A percentile compares a stretch with the other conserved stretches of the same genome.
These are phyloP conservation scores for Mycena epipterygia DNA, from an alignment of 768 basidiomycete genomes.

Conservation along the genomic window DNA sequence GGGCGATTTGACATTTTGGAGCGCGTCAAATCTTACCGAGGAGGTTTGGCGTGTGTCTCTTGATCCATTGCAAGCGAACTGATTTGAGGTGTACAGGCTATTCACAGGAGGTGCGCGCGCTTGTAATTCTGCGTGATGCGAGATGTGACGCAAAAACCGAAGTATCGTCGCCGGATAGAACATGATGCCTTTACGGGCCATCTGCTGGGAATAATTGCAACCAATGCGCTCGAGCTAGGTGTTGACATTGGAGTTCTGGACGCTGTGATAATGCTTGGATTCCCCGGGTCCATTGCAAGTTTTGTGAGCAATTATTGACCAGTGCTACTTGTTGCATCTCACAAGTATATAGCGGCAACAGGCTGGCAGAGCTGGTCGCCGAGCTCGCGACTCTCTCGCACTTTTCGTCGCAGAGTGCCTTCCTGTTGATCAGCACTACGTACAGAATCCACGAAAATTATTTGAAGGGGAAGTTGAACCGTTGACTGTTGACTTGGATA, in stretches of 20 bases:
- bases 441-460: slow-evolving; percentile 76
- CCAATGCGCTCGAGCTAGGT: slow-evolving; percentile 91
- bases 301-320: slow-evolving; percentile 65
- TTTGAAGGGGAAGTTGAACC: slow-evolving; percentile 74
- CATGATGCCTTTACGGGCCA: slow-evolving; percentile 88
- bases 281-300: slow-evolving; percentile 84
- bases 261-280: slow-evolving; percentile 90
- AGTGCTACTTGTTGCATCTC: neutral
- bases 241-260: slow-evolving; percentile 94
- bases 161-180: slow-evolving; percentile 90
- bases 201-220: slow-evolving; percentile 89
- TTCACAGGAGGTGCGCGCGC: slow-evolving; percentile 69
- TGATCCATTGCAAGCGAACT: neutral
- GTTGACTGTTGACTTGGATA: slow-evolving; percentile 80
- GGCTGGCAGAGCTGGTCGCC: slow-evolving; percentile 88
- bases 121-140: neutral
- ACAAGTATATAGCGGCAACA: slow-evolving; percentile 77
- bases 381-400: slow-evolving; percentile 83
- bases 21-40: slow-evolving; percentile 85
- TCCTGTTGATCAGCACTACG: slow-evolving; percentile 83
- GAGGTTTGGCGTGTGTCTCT: slow-evolving; percentile 66
- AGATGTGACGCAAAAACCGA: neutral
- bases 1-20: slow-evolving; percentile 83
- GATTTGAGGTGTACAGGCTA: slow-evolving; percentile 64
- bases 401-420: slow-evolving; percentile 68